Evolutionary conservation across 2,329 filamentous ascomycete species (phyloP).

Genomic region (Tolypocladium ophioglossoides): DNA sequence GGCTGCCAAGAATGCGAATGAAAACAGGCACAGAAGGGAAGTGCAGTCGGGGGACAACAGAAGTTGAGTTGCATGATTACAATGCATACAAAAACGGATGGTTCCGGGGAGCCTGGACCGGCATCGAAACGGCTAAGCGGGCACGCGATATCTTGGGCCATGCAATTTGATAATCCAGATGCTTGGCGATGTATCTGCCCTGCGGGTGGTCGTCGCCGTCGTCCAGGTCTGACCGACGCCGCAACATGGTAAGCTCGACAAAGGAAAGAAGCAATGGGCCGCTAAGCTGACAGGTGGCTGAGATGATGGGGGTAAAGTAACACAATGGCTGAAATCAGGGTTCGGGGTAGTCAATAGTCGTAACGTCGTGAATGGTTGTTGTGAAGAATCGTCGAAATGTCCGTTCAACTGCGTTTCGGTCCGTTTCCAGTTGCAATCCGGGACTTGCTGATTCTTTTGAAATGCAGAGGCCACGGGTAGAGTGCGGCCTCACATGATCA

Average conservation of each 20-base stretch:
- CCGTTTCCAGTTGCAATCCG: not conserved
- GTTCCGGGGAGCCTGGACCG: not conserved
- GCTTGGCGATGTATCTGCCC: not conserved
- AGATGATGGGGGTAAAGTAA: slow-evolving; percentile 11
- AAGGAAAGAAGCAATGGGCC: not conserved
- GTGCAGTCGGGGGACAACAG: not conserved
- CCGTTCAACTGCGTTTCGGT: not conserved
- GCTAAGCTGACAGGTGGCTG: not conserved
- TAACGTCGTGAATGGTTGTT: slow-evolving; percentile 17
- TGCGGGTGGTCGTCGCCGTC: not conserved
- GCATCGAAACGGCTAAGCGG: not conserved
- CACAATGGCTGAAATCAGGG: slow-evolving; percentile 17
- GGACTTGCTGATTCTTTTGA: not conserved
- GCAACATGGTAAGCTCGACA: not conserved
- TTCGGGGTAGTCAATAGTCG: slow-evolving; percentile 13
- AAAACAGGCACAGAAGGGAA: not conserved
- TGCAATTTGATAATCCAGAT: not conserved
- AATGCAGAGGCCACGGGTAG: not conserved
- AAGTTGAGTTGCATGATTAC: not conserved
- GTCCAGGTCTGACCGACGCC: not conserved
- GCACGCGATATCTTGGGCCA: not conserved
- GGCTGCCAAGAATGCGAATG: slow-evolving; percentile 6
- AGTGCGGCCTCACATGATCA: slow-evolving; percentile 32
- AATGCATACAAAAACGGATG: not conserved
- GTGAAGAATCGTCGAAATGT: not conserved